phyloP scores from a whole-genome alignment of 2,329 filamentous ascomycete genomes.

The Scytalidium lignicola region DNA sequence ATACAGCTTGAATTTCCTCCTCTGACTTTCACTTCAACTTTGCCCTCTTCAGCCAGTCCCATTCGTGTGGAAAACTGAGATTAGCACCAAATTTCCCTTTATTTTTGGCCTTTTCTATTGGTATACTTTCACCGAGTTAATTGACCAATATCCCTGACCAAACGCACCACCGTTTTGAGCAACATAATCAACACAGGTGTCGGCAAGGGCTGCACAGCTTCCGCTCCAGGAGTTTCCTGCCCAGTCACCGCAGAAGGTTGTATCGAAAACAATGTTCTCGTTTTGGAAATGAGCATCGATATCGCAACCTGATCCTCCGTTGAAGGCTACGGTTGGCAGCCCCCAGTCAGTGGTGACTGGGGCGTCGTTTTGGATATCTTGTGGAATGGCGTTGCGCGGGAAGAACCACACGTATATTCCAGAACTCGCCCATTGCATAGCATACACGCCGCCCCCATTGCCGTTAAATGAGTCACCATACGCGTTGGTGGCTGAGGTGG shows the following conservation, averaged over 20 bases:
- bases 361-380: slow-evolving; percentile 51
- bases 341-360: slow-evolving; percentile 67
- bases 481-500: slow-evolving; percentile 34
- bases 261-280: slow-evolving; percentile 70
- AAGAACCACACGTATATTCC: slow-evolving; percentile 76
- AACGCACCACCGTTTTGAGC: slow-evolving; percentile 64
- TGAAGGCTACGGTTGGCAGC: slow-evolving; percentile 61
- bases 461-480: slow-evolving; percentile 65
- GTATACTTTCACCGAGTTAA: slow-evolving; percentile 13
- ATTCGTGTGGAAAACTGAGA: no score
- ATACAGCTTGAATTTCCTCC: no score
- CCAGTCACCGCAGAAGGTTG: slow-evolving; percentile 73
- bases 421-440: slow-evolving; percentile 63
- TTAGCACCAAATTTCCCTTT: no score
- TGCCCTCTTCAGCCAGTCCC: no score
- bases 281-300: slow-evolving; percentile 60
- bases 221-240: slow-evolving; percentile 41
- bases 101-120: no score
- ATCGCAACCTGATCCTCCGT: slow-evolving; percentile 57
- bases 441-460: slow-evolving; percentile 62
- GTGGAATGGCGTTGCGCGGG: slow-evolving; percentile 57
- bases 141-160: slow-evolving; percentile 10
- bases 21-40: no score
- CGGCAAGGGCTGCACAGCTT: slow-evolving; percentile 50
- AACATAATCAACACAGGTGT: slow-evolving; percentile 68